Evolutionary conservation across 1,139 yeast genomes (phyloP).

Genomic region (Starmera stellimalicola): DNA sequence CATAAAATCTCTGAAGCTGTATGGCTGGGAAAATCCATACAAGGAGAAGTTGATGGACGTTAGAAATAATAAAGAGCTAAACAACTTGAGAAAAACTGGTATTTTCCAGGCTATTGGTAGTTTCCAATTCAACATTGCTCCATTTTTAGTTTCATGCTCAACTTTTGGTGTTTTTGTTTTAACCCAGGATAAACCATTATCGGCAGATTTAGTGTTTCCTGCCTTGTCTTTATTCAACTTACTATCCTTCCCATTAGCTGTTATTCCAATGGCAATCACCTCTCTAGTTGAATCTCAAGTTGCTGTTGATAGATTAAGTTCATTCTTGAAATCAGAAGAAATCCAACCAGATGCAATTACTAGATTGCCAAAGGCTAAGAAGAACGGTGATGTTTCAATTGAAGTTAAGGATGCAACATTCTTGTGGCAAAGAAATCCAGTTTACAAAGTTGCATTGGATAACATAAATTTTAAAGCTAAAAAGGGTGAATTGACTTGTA

Average conservation of each 20-base stretch:
- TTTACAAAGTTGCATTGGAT: constrained; percentile 67
- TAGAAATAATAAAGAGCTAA: constrained; percentile 83
- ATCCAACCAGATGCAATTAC: constrained; percentile 72
- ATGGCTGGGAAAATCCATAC: constrained; percentile 93
- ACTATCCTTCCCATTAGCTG: constrained; percentile 86
- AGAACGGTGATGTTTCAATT: constrained; percentile 62
- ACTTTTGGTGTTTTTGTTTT: constrained; percentile 81
- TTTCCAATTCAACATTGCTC: constrained; percentile 82
- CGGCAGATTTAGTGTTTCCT: constrained; percentile 92
- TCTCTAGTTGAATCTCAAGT: constrained; percentile 86
- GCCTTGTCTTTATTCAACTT: constrained; percentile 82
- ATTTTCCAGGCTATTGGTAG: constrained; percentile 61
- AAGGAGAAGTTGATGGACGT: constrained; percentile 62
- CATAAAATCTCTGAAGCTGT: constrained; percentile 83
- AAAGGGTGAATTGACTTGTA: constrained; percentile 78
- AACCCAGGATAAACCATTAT: constrained; percentile 55
- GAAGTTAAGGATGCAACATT: constrained; percentile 68
- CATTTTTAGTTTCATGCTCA: constrained; percentile 83
- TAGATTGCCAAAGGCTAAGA: constrained; percentile 41
- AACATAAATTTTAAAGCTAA: constrained; percentile 59
- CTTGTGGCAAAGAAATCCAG: constrained; percentile 78
- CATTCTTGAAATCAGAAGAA: constrained; percentile 69
- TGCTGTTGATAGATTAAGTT: constrained; percentile 66
- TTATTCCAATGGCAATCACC: constrained; percentile 84
- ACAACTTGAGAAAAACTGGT: constrained; percentile 70